A percentile compares a stretch with the other conserved stretches of the same genome.
Conservation (phyloP, 169 alveolate species). For the Plasmodium coatneyi region DNA sequence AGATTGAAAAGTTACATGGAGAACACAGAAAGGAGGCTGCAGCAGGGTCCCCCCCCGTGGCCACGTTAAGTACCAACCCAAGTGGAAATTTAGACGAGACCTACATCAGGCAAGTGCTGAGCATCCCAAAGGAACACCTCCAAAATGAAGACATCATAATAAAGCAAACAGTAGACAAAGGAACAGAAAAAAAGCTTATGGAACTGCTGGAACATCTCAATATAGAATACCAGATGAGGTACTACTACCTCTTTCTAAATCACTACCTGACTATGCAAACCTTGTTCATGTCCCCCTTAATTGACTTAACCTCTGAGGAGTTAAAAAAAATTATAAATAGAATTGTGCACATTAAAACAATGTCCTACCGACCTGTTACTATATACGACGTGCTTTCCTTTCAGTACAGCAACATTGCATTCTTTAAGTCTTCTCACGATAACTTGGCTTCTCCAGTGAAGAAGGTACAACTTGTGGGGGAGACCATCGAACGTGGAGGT, state of each 20-base stretch:
- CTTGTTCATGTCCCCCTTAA: conserved; percentile 27
- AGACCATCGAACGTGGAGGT: conserved; percentile 59
- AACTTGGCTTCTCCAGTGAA: conserved; percentile 53
- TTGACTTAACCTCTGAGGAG: conserved; percentile 33
- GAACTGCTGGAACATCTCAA: conserved; percentile 24
- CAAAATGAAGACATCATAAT: conserved; percentile 55
- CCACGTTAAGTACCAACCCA: not conserved
- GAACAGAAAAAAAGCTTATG: conserved; percentile 7
- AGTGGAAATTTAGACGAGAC: not conserved
- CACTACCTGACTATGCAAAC: conserved; percentile 54
- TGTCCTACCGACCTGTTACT: conserved; percentile 28
- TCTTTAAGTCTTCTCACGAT: conserved; percentile 22
- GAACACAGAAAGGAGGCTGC: not conserved
- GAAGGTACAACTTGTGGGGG: conserved; percentile 30
- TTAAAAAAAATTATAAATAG: conserved; percentile 13
- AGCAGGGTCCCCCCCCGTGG: not conserved
- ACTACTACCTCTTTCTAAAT: conserved; percentile 50
- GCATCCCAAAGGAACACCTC: not conserved
- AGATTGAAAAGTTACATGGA: conserved; percentile 2
- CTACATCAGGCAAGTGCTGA: not conserved
- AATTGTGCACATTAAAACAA: conserved; percentile 21
- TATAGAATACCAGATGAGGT: conserved; percentile 45
- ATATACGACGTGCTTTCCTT: conserved; percentile 47
- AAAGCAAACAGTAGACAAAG: conserved; percentile 7
- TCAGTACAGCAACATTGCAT: conserved; percentile 26